Percentiles rank a stretch among this genome's conserved stretches.
phyloP scores from a whole-genome alignment of 176 grass and related monocot genomes.

The Oropetium thomaeum region DNA sequence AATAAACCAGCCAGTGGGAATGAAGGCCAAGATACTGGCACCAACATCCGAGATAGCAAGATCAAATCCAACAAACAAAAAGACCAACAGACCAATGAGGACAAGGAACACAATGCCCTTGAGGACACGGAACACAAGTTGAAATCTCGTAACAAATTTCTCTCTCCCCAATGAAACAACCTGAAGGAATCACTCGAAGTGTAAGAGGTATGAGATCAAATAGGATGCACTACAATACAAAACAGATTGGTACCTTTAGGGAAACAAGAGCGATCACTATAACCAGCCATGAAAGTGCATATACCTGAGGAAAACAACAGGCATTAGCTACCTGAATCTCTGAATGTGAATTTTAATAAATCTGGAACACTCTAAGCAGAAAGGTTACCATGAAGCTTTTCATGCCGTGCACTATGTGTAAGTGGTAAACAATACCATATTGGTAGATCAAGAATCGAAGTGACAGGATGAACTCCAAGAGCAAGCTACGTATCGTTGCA shows the following conservation, averaged over 20 bases:
- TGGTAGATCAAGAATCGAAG: conserved; percentile 70
- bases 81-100: conserved; percentile 32
- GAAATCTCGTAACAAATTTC: conserved; percentile 48
- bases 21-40: conserved; percentile 62
- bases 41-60: conserved; percentile 39
- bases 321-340: conserved; percentile 10
- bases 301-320: conserved; percentile 43
- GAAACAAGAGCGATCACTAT: conserved; percentile 47
- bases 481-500: conserved; percentile 49
- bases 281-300: conserved; percentile 70
- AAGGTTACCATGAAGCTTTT: conserved; percentile 60
- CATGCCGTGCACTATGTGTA: conserved; percentile 47
- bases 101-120: conserved; percentile 54
- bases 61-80: conserved; percentile 43
- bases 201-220: background rate
- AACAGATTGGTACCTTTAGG: conserved; percentile 50
- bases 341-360: background rate
- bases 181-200: conserved; percentile 14
- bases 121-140: conserved; percentile 60
- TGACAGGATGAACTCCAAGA: conserved; percentile 57
- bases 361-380: background rate
- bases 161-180: conserved; percentile 59
- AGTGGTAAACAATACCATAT: conserved; percentile 76
- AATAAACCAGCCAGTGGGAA: conserved; percentile 73
- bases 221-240: background rate